Conservation (phyloP, 352 stramenopile species). For the Phytophthora agathidicida region DNA sequence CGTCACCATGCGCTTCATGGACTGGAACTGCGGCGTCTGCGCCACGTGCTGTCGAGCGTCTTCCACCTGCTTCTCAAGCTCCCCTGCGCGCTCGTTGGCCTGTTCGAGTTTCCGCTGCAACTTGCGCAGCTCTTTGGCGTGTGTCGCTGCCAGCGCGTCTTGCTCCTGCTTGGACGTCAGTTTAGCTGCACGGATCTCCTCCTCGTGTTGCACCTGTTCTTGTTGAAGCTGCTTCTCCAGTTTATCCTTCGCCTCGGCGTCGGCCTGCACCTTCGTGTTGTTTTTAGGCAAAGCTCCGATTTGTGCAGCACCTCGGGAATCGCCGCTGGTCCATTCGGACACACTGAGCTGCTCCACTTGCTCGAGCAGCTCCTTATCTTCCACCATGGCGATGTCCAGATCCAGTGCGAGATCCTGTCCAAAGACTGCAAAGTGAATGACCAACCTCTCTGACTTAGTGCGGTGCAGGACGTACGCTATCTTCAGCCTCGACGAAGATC, state of each 20-base stretch:
- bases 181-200: conserved; percentile 65
- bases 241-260: conserved; percentile 20
- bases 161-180: conserved; percentile 53
- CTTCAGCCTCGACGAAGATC: conserved; percentile 77
- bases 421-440: background rate
- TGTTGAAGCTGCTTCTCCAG: conserved; percentile 44
- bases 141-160: conserved; percentile 52
- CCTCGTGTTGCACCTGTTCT: conserved; percentile 53
- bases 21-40: conserved; percentile 85
- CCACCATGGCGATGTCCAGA: conserved; percentile 77
- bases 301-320: conserved; percentile 28
- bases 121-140: conserved; percentile 56
- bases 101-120: conserved; percentile 67
- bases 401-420: conserved; percentile 61
- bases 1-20: conserved; percentile 83
- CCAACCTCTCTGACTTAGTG: background rate
- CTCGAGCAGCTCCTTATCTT: conserved; percentile 76
- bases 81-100: conserved; percentile 53
- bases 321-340: conserved; percentile 65
- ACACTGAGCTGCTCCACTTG: conserved; percentile 81
- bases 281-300: conserved; percentile 25
- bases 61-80: conserved; percentile 64
- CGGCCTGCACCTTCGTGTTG: conserved; percentile 32
- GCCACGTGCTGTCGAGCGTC: conserved; percentile 71
- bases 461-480: conserved; percentile 41